phyloP scores from a whole-genome alignment of 352 stramenopile species.

The Phytophthora crassamura region DNA sequence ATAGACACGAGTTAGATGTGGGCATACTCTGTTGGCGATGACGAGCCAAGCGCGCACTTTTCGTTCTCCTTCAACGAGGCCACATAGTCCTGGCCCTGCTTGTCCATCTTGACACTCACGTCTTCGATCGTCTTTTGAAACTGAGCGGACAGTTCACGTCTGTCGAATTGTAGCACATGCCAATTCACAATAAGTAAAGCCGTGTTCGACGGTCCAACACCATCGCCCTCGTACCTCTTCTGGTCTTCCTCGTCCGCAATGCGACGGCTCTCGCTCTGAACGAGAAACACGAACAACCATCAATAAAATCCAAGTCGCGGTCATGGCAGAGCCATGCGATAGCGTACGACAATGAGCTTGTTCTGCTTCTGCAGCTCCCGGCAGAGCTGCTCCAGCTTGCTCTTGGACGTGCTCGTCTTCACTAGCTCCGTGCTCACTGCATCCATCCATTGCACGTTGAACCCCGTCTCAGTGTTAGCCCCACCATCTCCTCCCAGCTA shows the following conservation, averaged over 20 bases:
- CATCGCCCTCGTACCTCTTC: slow-evolving; percentile 54
- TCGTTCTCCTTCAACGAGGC: slow-evolving; percentile 87
- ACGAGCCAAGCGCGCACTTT: slow-evolving; percentile 36
- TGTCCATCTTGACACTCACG: slow-evolving; percentile 90
- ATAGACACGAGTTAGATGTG: not conserved
- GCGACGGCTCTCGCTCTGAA: slow-evolving; percentile 73
- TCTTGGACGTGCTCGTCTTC: slow-evolving; percentile 71
- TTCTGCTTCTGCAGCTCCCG: slow-evolving; percentile 90
- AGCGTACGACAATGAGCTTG: slow-evolving; percentile 78
- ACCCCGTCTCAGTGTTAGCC: not conserved
- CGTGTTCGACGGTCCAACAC: too few species aligned
- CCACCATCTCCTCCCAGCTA: too few species aligned
- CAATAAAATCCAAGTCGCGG: not conserved
- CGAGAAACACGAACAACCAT: not conserved
- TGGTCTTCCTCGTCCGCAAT: slow-evolving; percentile 88
- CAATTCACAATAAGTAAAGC: not conserved
- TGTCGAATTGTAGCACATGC: slow-evolving; percentile 20
- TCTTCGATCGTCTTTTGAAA: slow-evolving; percentile 91
- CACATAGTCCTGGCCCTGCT: slow-evolving; percentile 87
- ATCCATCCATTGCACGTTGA: slow-evolving; percentile 13
- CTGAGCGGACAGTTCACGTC: slow-evolving; percentile 72
- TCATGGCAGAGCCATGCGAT: not conserved
- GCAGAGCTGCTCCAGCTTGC: slow-evolving; percentile 86
- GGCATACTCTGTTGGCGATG: not conserved
- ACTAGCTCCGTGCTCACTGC: slow-evolving; percentile 65